Evolutionary conservation across 805 yeast species (phyloP).

Genomic region (Candida silvatica): DNA sequence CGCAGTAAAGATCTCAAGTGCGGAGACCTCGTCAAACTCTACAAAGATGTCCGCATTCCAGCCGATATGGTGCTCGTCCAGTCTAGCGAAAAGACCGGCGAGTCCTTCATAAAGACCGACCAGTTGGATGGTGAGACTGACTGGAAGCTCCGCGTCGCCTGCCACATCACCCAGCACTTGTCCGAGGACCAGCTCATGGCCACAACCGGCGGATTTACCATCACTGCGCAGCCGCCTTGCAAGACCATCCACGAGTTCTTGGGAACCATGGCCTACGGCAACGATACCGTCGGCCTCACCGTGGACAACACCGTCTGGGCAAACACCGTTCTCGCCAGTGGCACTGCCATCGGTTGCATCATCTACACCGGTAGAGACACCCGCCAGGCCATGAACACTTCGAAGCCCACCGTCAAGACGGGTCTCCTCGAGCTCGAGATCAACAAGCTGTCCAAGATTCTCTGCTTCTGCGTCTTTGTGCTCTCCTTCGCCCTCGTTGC

Average conservation of each 20-base stretch:
- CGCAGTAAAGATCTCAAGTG: conserved; percentile 62
- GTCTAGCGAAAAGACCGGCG: conserved; percentile 76
- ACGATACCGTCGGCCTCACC: conserved; percentile 53
- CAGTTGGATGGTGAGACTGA: conserved; percentile 99
- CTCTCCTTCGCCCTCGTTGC: conserved; percentile 73
- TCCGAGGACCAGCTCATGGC: conserved; percentile 35
- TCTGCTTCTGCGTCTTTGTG: conserved; percentile 79
- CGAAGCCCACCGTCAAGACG: conserved; percentile 76
- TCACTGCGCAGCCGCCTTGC: conserved; percentile 75
- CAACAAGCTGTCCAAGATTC: conserved; percentile 76
- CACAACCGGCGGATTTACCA: too few species aligned
- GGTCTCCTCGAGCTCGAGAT: conserved; percentile 89
- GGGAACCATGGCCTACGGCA: conserved; percentile 62
- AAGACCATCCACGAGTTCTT: conserved; percentile 75
- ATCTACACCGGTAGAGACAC: conserved; percentile 91
- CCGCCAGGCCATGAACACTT: conserved; percentile 90
- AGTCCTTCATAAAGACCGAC: conserved; percentile 90
- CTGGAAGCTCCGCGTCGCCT: conserved; percentile 88
- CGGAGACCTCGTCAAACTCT: conserved; percentile 75
- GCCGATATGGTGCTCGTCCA: conserved; percentile 86
- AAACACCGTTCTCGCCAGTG: conserved; percentile 93
- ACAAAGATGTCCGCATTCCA: conserved; percentile 82
- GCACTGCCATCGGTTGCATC: conserved; percentile 81
- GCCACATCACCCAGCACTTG: conserved; percentile 53
- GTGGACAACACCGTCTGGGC: conserved; percentile 98